A percentile compares a stretch with the other conserved stretches of the same genome.
Evolutionary conservation across 1,139 yeast species (phyloP).

Genomic region (Pneumocystis wakefieldiae): DNA sequence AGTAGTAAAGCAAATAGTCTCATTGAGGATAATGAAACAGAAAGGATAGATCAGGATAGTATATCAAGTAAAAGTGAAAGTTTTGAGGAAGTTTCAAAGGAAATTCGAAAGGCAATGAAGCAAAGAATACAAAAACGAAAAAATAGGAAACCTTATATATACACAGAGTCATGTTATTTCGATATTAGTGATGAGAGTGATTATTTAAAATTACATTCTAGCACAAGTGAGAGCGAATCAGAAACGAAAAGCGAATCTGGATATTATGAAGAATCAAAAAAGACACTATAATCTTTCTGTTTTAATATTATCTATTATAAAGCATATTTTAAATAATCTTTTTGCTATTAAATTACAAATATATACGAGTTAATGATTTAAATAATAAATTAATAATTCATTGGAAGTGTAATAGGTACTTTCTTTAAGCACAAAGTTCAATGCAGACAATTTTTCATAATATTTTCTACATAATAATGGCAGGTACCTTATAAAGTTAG

Average conservation of each 20-base stretch:
- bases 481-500: conserved; percentile 32
- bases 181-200: not conserved
- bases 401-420: not conserved
- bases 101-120: not conserved
- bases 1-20: not conserved
- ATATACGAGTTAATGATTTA: not conserved
- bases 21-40: not conserved
- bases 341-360: not conserved
- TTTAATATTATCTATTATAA: not conserved
- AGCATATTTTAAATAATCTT: not conserved
- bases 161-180: not conserved
- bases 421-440: too few species aligned
- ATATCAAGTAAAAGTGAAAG: not conserved
- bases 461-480: conserved; percentile 69
- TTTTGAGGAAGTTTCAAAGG: not conserved
- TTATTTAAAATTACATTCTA: not conserved
- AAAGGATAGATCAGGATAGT: not conserved
- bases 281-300: not conserved
- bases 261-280: not conserved
- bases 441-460: too few species aligned
- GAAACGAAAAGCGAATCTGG: not conserved
- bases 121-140: not conserved
- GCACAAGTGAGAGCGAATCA: not conserved
- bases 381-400: not conserved
- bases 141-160: not conserved